Base-by-base conservation (phyloP, 208 protist species). In the Leptomonas pyrrhocoris region DNA sequence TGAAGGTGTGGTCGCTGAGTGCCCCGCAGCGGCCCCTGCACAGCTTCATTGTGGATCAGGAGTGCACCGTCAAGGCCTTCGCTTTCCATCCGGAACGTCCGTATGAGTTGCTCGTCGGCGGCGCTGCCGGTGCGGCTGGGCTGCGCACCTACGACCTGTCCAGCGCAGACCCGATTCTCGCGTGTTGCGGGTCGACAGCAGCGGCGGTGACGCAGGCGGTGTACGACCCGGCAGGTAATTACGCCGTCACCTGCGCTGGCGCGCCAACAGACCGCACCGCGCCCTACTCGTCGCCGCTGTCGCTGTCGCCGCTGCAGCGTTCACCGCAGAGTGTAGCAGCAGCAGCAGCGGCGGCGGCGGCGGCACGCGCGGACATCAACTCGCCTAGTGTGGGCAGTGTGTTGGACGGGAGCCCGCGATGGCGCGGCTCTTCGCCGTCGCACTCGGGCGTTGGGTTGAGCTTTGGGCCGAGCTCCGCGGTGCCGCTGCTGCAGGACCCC, bases 191-290 rank as follows among this genome's bases (percentile, higher is more conserved):
- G 5, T 55, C 68, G 27, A 93, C 83, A 1, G 63, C 75, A 1
- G 84, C 83, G 25, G 69, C 79, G 27, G 81, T 83, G 25, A 89
- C 84, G 50, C 90, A 95, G 73, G 77, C 76, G 45, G 50, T 92
- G 27, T 95, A 90, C 76, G 85, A 86, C 11, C 90, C 90, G 3
- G 90, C 90, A 34, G 90, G 90, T 27, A 49, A 77, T 25, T 81
- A 83, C 66, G 60, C 91, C 15, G 77, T 95, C 18, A 92, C 85
- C 30, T 73, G 79, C 8, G 83, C 88, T 19, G 90, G 86, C 28
- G 40, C 50, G 11, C 58, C 73, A 2, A 7, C 38, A 19, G 31
- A 25, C 28, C 40, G 48, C 45, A 18, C 63, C 27, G 51, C 53
- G 34, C 15, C 60, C 19, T 19, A 50, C 28, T 16, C 36, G 36